These are phyloP conservation scores for Athelia sp. DNA, from an alignment of 1,284 basidiomycete species.

Conservation along the genomic window DNA sequence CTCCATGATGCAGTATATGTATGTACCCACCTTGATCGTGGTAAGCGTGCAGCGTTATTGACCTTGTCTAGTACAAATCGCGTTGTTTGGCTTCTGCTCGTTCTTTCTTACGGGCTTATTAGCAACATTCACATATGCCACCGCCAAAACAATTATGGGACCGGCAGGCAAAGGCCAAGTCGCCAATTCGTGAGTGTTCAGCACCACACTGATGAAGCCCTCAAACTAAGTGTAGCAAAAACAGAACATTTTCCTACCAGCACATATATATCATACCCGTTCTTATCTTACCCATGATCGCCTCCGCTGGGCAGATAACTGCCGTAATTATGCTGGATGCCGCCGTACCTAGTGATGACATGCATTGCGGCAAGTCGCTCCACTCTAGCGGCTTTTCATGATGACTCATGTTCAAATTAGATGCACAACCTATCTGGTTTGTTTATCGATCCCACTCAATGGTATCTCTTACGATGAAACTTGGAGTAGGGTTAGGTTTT, in stretches of 20 bases:
- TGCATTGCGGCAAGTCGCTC: constrained; percentile 47
- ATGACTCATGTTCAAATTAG: too few species aligned
- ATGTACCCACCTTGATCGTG: background rate
- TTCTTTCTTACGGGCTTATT: constrained; percentile 48
- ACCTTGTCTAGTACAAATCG: constrained; percentile 37
- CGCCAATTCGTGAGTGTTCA: background rate
- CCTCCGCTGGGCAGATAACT: constrained; percentile 36
- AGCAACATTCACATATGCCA: constrained; percentile 44
- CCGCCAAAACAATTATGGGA: constrained; percentile 40
- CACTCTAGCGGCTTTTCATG: too few species aligned
- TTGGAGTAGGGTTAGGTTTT: constrained; percentile 49
- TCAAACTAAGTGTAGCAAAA: background rate
- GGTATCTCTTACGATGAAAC: background rate
- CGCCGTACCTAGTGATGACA: constrained; percentile 38
- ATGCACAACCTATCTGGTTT: constrained; percentile 47
- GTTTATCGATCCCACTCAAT: constrained; percentile 8
- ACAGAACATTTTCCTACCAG: constrained; percentile 39
- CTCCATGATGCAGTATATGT: background rate
- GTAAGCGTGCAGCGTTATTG: background rate
- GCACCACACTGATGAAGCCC: background rate
- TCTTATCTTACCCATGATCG: constrained; percentile 41
- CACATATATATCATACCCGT: constrained; percentile 35
- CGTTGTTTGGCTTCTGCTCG: constrained; percentile 39
- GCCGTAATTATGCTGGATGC: constrained; percentile 39
- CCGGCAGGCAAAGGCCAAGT: constrained; percentile 20